Percentiles rank a stretch among this genome's conserved stretches.
phyloP scores from a whole-genome alignment of 2,329 filamentous ascomycete species.

The Ophiosphaerella korrae region DNA sequence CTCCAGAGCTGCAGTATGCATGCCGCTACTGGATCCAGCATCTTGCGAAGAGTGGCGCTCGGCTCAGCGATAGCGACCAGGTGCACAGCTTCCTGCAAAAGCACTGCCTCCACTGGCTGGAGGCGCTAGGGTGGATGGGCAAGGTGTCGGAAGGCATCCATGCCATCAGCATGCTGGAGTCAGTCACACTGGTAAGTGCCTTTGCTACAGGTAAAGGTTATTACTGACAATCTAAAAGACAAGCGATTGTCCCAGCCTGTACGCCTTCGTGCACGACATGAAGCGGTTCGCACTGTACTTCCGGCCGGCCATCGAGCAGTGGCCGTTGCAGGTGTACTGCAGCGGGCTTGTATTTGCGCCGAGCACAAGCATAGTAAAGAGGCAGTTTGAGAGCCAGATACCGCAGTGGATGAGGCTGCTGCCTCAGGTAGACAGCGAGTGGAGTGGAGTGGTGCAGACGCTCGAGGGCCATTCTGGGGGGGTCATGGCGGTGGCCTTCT shows the following conservation, averaged over 20 bases:
- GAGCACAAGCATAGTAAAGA: slow-evolving; percentile 4
- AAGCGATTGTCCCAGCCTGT: not conserved
- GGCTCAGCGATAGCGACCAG: not conserved
- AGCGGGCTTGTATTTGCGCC: slow-evolving; percentile 7
- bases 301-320: slow-evolving; percentile 2
- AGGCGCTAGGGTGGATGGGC: not conserved
- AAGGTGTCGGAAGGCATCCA: not conserved
- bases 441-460: slow-evolving; percentile 17
- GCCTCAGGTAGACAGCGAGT: not conserved
- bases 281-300: slow-evolving; percentile 3
- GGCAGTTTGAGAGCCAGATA: not conserved
- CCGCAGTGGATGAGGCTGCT: not conserved
- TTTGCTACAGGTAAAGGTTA: not conserved
- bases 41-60: not conserved
- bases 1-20: not conserved
- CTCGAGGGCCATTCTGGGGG: no score
- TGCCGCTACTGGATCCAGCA: not conserved
- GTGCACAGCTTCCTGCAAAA: slow-evolving; percentile 12
- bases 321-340: slow-evolving; percentile 4
- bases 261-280: slow-evolving; percentile 5
- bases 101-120: not conserved
- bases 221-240: not conserved
- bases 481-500: no score
- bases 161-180: not conserved
- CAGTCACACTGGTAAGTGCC: not conserved